These are phyloP conservation scores for Magnaporthiopsis incrustans DNA, from an alignment of 2,329 filamentous ascomycete genomes.

Conservation along the genomic window DNA sequence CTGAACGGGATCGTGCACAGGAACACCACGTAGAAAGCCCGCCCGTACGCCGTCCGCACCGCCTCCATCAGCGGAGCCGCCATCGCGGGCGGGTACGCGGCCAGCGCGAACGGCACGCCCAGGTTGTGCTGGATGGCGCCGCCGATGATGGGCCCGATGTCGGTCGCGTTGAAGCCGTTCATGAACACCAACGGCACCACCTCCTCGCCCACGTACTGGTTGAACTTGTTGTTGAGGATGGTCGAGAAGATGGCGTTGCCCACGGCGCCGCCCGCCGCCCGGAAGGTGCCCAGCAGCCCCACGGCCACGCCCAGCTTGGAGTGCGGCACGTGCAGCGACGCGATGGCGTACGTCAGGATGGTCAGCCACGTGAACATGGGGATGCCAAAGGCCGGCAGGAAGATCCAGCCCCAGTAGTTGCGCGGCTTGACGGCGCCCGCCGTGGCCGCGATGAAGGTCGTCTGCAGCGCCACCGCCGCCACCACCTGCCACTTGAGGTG, in stretches of 20 bases:
- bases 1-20: constrained; percentile 30
- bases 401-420: constrained; percentile 4
- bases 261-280: constrained; percentile 23
- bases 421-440: background rate
- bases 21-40: constrained; percentile 35
- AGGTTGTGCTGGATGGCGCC: constrained; percentile 35
- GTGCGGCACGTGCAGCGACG: constrained; percentile 22
- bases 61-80: constrained; percentile 24
- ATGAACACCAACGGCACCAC: constrained; percentile 20
- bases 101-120: constrained; percentile 51
- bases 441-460: constrained; percentile 17
- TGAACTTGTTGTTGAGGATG: constrained; percentile 21
- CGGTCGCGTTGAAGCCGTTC: constrained; percentile 20
- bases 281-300: constrained; percentile 23
- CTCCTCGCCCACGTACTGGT: constrained; percentile 18
- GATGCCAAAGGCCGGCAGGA: constrained; percentile 14
- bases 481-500: constrained; percentile 22
- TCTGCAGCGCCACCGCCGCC: constrained; percentile 21
- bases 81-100: constrained; percentile 32
- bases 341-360: constrained; percentile 20
- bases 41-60: constrained; percentile 29
- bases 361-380: constrained; percentile 25
- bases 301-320: constrained; percentile 22
- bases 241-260: constrained; percentile 27
- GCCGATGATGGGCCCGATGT: constrained; percentile 33